Conservation (phyloP, 1,139 yeast genomes). For the Blastobotrys apis region DNA sequence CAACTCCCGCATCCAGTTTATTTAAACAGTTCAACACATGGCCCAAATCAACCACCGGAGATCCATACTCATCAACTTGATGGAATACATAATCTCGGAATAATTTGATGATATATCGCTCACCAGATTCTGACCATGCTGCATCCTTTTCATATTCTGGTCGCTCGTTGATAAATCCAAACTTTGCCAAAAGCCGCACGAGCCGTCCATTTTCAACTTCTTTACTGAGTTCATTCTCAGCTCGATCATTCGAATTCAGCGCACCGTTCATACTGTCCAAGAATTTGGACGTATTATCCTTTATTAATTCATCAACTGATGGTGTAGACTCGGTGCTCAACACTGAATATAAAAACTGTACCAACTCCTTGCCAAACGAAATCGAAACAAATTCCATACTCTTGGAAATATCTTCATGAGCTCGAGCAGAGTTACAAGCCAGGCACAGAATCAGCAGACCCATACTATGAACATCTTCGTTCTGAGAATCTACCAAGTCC, state of each 20-base stretch:
- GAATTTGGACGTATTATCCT: constrained; percentile 26
- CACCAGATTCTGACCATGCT: constrained; percentile 72
- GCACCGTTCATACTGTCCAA: constrained; percentile 43
- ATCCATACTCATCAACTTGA: constrained; percentile 72
- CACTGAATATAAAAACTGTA: constrained; percentile 18
- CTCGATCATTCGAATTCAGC: constrained; percentile 55
- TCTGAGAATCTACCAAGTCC: constrained; percentile 41
- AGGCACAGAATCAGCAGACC: constrained; percentile 59
- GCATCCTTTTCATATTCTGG: constrained; percentile 59
- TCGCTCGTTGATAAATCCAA: constrained; percentile 73
- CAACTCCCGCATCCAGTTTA: constrained; percentile 89
- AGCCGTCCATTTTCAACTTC: constrained; percentile 89
- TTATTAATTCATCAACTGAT: constrained; percentile 17
- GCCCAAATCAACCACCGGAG: constrained; percentile 74
- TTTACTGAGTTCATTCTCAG: constrained; percentile 60
- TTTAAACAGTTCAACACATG: constrained; percentile 76
- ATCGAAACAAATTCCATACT: constrained; percentile 10
- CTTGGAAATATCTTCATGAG: constrained; percentile 23
- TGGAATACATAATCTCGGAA: constrained; percentile 86
- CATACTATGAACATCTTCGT: constrained; percentile 50
- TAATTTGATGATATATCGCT: constrained; percentile 65
- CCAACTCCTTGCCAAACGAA: constrained; percentile 19
- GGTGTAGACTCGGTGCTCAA: constrained; percentile 8
- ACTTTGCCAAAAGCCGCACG: constrained; percentile 74
- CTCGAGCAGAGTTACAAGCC: constrained; percentile 36